Percentiles rank a stretch among this genome's conserved stretches.
Evolutionary conservation across 345 rosid species (phyloP).

Genomic region (Mangifera indica): DNA sequence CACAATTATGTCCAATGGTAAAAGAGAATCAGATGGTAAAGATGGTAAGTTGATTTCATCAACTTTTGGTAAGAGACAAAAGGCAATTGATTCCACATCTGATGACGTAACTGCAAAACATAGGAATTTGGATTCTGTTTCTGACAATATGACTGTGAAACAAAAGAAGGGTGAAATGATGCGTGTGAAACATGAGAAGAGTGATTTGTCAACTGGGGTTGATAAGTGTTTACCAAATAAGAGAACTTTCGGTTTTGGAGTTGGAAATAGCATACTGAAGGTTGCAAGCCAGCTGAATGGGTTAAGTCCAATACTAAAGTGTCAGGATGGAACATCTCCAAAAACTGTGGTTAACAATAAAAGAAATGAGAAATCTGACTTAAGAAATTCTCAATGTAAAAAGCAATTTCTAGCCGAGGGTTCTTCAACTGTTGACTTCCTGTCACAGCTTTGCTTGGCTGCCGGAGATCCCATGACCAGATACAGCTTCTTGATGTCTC

Average conservation of each 20-base stretch:
- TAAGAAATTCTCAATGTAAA: constrained; percentile 22
- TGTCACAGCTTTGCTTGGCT: constrained; percentile 34
- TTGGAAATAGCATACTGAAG: constrained; percentile 39
- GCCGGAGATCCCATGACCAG: constrained; percentile 40
- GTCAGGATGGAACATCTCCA: constrained; percentile 1
- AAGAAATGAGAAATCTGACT: constrained; percentile 26
- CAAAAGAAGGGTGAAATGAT: too few relatives aligned
- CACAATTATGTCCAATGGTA: constrained; percentile 26
- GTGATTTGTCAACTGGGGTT: constrained; percentile 20
- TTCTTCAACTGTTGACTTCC: constrained; percentile 35
- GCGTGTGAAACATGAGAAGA: constrained; percentile 27
- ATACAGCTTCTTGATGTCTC: constrained; percentile 16
- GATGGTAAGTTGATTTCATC: constrained; percentile 21
- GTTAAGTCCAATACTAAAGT: constrained; percentile 23
- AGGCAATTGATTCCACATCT: constrained; percentile 31
- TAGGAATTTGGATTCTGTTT: constrained; percentile 9
- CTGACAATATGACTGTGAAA: constrained; percentile 18
- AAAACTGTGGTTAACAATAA: constrained; percentile 1
- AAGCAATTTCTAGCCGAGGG: constrained; percentile 21
- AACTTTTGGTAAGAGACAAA: constrained; percentile 39
- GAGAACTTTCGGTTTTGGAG: constrained; percentile 40
- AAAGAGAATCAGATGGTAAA: constrained; percentile 28
- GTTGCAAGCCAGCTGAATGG: constrained; percentile 33
- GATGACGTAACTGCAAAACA: constrained; percentile 25
- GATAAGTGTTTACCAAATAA: constrained; percentile 31